These are phyloP conservation scores for Corinectria fuckeliana DNA, from an alignment of 2,329 filamentous ascomycete genomes.

Conservation along the genomic window DNA sequence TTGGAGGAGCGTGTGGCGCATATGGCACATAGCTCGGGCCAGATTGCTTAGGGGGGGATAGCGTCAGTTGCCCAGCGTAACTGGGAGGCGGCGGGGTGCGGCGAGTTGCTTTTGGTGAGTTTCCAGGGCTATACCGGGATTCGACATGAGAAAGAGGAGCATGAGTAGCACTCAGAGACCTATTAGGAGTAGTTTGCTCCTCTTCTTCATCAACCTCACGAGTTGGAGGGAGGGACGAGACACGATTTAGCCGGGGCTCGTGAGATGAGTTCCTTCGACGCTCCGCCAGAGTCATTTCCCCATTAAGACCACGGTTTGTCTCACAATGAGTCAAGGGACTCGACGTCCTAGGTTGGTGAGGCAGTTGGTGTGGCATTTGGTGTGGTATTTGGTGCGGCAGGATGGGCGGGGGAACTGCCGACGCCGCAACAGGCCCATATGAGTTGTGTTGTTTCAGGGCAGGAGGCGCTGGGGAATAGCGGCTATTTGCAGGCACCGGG, in stretches of 20 bases:
- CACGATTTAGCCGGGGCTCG: constrained; percentile 60
- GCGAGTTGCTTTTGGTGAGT: constrained; percentile 42
- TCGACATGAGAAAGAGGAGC: constrained; percentile 38
- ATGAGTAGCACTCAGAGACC: constrained; percentile 37
- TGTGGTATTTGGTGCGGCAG: constrained; percentile 65
- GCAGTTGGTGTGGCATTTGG: no score
- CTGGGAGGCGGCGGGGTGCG: constrained; percentile 59
- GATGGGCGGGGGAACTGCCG: constrained; percentile 51
- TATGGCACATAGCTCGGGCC: constrained; percentile 60
- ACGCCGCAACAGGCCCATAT: constrained; percentile 43
- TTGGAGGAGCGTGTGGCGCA: constrained; percentile 46
- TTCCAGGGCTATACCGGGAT: constrained; percentile 48
- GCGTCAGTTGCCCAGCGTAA: constrained; percentile 48
- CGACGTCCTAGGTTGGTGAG: constrained; percentile 69
- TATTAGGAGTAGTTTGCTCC: constrained; percentile 38
- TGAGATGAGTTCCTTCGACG: constrained; percentile 60
- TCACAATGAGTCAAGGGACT: constrained; percentile 72
- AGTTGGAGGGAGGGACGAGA: constrained; percentile 66
- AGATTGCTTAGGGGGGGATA: constrained; percentile 64
- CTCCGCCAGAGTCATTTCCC: constrained; percentile 52
- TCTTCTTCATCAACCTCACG: constrained; percentile 68
- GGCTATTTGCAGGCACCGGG: constrained; percentile 51
- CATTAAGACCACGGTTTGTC: constrained; percentile 47
- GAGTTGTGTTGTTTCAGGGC: constrained; percentile 52
- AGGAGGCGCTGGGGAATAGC: constrained; percentile 61